A percentile compares a stretch with the other conserved stretches of the same genome.
These are phyloP conservation scores for Fraxinus floribunda DNA, from an alignment of 305 asterid species.

Conservation along the genomic window DNA sequence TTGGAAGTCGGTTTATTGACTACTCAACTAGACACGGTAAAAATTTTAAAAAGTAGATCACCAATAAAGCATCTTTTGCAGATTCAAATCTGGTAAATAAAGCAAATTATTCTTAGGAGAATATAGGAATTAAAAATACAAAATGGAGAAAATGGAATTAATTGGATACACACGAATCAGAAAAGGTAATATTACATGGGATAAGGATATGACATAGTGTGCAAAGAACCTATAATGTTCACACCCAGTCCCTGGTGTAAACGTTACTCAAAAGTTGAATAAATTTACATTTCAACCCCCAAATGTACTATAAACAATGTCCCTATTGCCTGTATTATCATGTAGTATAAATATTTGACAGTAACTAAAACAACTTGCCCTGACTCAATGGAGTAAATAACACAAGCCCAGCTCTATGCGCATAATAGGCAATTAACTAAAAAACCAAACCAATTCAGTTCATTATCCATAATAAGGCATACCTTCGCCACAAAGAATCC, in stretches of 20 bases:
- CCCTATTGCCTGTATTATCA: neutral
- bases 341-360: neutral
- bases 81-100: neutral
- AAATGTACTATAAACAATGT: too few species aligned
- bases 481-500: conserved; percentile 46
- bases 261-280: neutral
- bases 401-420: neutral
- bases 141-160: neutral
- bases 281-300: neutral
- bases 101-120: neutral
- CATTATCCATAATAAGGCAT: neutral
- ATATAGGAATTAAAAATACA: neutral
- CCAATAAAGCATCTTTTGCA: neutral
- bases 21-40: neutral
- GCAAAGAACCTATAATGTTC: neutral
- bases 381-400: neutral
- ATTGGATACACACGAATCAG: neutral
- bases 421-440: neutral
- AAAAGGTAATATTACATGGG: neutral
- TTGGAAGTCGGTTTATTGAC: neutral
- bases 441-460: neutral
- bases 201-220: neutral
- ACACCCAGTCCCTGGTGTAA: neutral
- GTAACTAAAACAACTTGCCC: neutral
- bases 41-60: neutral